Evolutionary conservation across 306 rosid species (phyloP).

Genomic region (Cyamopsis tetragonoloba): DNA sequence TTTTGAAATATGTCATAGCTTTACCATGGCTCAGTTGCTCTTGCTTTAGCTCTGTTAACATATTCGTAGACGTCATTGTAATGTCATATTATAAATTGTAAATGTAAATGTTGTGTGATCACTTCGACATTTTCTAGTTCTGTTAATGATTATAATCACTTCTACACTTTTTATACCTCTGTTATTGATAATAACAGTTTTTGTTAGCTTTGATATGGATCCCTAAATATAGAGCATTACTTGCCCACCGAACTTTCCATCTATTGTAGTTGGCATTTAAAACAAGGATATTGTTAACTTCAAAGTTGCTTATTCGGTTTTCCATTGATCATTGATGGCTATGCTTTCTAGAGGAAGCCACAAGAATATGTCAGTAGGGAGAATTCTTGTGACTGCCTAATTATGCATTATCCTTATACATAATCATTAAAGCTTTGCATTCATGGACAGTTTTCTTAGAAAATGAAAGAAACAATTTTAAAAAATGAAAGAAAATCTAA

Average conservation of each 20-base stretch:
- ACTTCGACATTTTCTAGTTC: no score
- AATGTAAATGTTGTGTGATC: no score
- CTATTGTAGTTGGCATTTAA: neutral
- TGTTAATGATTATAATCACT: neutral
- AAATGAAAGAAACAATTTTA: no score
- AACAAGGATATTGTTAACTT: neutral
- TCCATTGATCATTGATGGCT: neutral
- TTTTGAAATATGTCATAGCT: neutral
- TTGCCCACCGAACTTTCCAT: neutral
- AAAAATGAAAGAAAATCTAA: constrained; percentile 2
- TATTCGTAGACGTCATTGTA: no score
- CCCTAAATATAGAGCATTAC: neutral
- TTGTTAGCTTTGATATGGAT: neutral
- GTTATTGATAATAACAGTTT: neutral
- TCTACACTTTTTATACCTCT: neutral
- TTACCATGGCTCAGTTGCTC: neutral
- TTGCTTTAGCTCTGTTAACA: neutral
- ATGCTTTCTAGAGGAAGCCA: neutral
- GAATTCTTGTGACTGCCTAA: neutral
- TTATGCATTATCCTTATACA: no score
- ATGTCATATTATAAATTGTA: no score
- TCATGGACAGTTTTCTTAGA: neutral
- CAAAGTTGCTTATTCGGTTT: neutral
- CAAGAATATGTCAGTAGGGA: neutral
- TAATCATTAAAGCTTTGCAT: neutral